Base-by-base conservation (phyloP, 129 eudicot genomes). In the Flaveria sonorensis region DNA sequence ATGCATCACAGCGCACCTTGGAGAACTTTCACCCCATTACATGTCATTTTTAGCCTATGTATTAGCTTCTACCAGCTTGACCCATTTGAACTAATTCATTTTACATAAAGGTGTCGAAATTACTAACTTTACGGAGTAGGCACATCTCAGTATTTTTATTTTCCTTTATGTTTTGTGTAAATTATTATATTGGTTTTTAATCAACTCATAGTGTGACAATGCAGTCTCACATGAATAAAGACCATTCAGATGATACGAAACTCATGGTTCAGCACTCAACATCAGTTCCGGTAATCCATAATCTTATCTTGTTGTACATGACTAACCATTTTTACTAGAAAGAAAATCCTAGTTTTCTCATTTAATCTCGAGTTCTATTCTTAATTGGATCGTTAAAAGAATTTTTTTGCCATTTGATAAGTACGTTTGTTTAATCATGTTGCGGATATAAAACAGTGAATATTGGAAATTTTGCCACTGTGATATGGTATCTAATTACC, bases 151-250 rank as follows among this genome's bases (percentile, higher is more conserved):
- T 19, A 18, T 32, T 63, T 64, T 36, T 3, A 32, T 21, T 11
- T 19, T 30, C 26, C 12, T 66, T 55, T 50, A 3, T 66, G 28
- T 56, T 52, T 11, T 75, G 46, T 47, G 10, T 32, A 26, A 59
- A 2, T 18, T 43, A 4, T 30, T 77, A 16, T 48, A 50, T 42
- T 64, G 70, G 6, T 59, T 14, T 32, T 23, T 85, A 57, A 70
- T 68, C 4, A 72, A 40, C 45, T 42, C 24, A 46, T 52, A 14
- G 30, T 50, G 26, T 74, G 70, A 12, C 62, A 14, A 68, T 28
- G 53, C 89, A 93, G 98, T 90, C 98, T 72, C 98, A 93, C 85
- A 93, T 93, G 98, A 93, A 93, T 83, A 90, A 87, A 77, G 98
- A 93, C 81, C 98, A 93, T 76, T 70, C 82, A 71, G 99, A 89